These are phyloP conservation scores for Grifola frondosa DNA, from an alignment of 1,284 basidiomycete genomes.

Conservation along the genomic window DNA sequence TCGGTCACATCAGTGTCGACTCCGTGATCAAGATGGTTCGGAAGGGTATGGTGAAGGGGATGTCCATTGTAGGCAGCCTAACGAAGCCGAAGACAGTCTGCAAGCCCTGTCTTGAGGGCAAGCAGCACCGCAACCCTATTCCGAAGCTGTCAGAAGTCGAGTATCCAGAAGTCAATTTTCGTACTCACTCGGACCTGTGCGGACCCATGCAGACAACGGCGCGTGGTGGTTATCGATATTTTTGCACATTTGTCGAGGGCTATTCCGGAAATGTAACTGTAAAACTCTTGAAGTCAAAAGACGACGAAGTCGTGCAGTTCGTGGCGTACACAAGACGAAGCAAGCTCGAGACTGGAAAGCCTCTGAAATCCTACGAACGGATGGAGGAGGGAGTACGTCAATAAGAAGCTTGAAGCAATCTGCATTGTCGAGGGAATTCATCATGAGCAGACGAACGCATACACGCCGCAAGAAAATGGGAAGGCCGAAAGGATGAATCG, in stretches of 20 bases:
- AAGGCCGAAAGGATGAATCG: slow-evolving; percentile 28
- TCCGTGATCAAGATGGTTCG: slow-evolving; percentile 12
- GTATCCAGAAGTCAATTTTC: no score
- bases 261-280: slow-evolving; percentile 5
- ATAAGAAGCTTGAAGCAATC: slow-evolving; percentile 3
- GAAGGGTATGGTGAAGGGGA: slow-evolving; percentile 16
- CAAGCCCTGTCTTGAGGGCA: slow-evolving; percentile 15
- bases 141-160: no score
- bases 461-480: slow-evolving; percentile 24
- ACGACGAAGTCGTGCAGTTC: slow-evolving; percentile 3
- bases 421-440: slow-evolving; percentile 11
- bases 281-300: slow-evolving; percentile 14
- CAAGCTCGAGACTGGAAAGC: slow-evolving; percentile 34
- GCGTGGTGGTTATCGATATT: slow-evolving; percentile 8
- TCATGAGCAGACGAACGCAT: slow-evolving; percentile 13
- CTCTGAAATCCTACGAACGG: slow-evolving; percentile 31
- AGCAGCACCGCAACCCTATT: slow-evolving; percentile 15
- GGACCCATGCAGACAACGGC: slow-evolving; percentile 9
- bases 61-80: slow-evolving; percentile 7
- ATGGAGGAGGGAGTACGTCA: slow-evolving; percentile 14
- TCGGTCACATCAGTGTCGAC: slow-evolving; percentile 23
- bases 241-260: slow-evolving; percentile 12
- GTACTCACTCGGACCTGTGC: no score
- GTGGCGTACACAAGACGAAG: slow-evolving; percentile 4
- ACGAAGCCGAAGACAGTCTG: slow-evolving; percentile 3